Evolutionary conservation across 768 basidiomycete species (phyloP).

Genomic region (Strobilomyces dryophilus): DNA sequence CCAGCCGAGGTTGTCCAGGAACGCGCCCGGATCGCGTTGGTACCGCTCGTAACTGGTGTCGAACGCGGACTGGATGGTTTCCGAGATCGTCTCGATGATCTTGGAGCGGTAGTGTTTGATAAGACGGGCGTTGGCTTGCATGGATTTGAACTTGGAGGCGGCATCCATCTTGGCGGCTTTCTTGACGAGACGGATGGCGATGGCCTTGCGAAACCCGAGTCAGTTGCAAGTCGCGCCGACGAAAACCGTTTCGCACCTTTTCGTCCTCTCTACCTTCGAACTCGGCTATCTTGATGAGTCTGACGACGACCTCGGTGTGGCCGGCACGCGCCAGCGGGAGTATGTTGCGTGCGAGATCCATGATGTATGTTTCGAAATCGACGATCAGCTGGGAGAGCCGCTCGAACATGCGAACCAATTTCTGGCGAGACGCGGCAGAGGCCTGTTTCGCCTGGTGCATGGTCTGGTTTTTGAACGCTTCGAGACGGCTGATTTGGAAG

Average conservation of each 20-base stretch:
- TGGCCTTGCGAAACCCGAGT: slow-evolving; percentile 52
- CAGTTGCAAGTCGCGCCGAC: not conserved
- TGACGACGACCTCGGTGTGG: slow-evolving; percentile 82
- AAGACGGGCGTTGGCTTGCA: slow-evolving; percentile 88
- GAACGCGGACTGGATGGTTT: slow-evolving; percentile 72
- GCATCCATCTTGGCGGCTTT: slow-evolving; percentile 91
- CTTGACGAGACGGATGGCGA: slow-evolving; percentile 91
- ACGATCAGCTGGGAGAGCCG: slow-evolving; percentile 75
- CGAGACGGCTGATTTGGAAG: slow-evolving; percentile 87
- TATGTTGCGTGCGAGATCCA: slow-evolving; percentile 73
- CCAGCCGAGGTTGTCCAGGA: slow-evolving; percentile 80
- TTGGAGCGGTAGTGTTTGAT: slow-evolving; percentile 96
- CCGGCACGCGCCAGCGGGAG: slow-evolving; percentile 76
- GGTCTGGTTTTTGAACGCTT: slow-evolving; percentile 90
- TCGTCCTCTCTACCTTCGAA: slow-evolving; percentile 91
- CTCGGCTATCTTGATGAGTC: slow-evolving; percentile 90
- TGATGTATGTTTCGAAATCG: slow-evolving; percentile 82
- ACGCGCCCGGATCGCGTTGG: slow-evolving; percentile 61
- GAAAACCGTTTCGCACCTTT: slow-evolving; percentile 51
- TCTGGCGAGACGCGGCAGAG: slow-evolving; percentile 59
- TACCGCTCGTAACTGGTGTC: slow-evolving; percentile 60
- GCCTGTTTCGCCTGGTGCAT: slow-evolving; percentile 91
- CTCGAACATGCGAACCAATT: slow-evolving; percentile 78
- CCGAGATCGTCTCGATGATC: slow-evolving; percentile 72
- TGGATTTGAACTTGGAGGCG: slow-evolving; percentile 88